A percentile compares a stretch with the other conserved stretches of the same genome.
Conservation (phyloP, 805 yeast species). For the Barnettozyma siamensis region DNA sequence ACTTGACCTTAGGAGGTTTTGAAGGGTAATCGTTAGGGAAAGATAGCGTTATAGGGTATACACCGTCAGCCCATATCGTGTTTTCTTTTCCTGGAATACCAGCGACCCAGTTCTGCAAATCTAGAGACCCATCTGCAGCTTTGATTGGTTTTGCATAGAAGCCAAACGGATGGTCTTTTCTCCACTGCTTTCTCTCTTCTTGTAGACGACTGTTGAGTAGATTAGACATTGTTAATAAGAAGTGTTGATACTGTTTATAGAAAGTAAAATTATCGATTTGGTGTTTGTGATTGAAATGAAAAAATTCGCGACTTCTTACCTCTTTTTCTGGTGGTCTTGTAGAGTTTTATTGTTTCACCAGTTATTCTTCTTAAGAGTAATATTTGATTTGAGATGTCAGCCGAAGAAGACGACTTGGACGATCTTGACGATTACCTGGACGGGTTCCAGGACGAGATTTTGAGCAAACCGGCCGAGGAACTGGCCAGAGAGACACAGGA, state of each 20-base stretch:
- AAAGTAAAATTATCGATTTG: no score
- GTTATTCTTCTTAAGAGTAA: no score
- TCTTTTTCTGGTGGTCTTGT: no score
- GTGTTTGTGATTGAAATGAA: no score
- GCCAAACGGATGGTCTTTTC: slow-evolving; percentile 97
- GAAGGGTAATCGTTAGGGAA: slow-evolving; percentile 94
- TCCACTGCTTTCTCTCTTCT: slow-evolving; percentile 93
- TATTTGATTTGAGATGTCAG: no score
- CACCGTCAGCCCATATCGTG: slow-evolving; percentile 88
- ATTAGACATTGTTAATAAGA: slow-evolving; percentile 14
- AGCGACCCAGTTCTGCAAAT: slow-evolving; percentile 84
- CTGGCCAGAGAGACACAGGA: slow-evolving; percentile 10
- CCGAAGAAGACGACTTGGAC: slow-evolving; percentile 46
- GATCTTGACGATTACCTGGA: slow-evolving; percentile 82
- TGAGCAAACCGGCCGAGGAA: slow-evolving; percentile 38
- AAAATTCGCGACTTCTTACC: no score
- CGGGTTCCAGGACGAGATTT: slow-evolving; percentile 70
- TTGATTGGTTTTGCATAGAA: slow-evolving; percentile 89
- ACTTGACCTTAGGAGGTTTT: slow-evolving; percentile 91
- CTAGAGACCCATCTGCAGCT: slow-evolving; percentile 74
- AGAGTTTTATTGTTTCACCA: no score
- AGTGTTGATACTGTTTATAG: no score
- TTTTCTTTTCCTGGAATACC: slow-evolving; percentile 92
- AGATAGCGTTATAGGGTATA: slow-evolving; percentile 72
- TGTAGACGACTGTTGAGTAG: slow-evolving; percentile 56